Percentiles rank a stretch among this genome's conserved stretches.
Evolutionary conservation across 2,329 filamentous ascomycete genomes (phyloP).

Genomic region (Alternaria arbusti): DNA sequence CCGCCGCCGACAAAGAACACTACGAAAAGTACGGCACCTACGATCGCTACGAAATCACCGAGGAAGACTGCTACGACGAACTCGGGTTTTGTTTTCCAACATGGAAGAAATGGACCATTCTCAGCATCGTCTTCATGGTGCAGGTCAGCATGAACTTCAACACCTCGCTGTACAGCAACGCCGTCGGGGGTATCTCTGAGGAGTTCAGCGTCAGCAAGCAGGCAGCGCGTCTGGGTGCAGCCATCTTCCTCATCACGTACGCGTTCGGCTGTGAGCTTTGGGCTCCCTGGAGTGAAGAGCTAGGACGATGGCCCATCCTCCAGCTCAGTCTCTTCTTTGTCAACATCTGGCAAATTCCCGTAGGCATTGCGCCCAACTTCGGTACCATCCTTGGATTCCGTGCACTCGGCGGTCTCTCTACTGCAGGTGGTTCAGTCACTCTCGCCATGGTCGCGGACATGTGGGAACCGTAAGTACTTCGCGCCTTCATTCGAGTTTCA

Average conservation of each 20-base stretch:
- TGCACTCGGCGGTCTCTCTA: constrained; percentile 52
- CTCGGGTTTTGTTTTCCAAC: constrained; percentile 57
- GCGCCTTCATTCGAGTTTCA: background rate
- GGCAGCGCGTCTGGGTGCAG: constrained; percentile 73
- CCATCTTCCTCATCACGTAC: constrained; percentile 79
- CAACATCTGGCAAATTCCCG: constrained; percentile 72
- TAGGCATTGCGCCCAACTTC: constrained; percentile 76
- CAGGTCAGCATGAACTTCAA: constrained; percentile 67
- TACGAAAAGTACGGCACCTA: constrained; percentile 47
- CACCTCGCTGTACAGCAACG: constrained; percentile 63
- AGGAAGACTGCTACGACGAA: constrained; percentile 58
- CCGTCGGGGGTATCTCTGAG: constrained; percentile 59
- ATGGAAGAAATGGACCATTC: constrained; percentile 62
- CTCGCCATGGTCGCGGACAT: constrained; percentile 70
- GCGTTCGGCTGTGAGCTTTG: constrained; percentile 87
- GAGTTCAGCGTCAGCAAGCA: constrained; percentile 73
- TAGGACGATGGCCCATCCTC: constrained; percentile 77
- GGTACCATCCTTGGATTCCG: constrained; percentile 70
- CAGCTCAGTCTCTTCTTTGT: constrained; percentile 76
- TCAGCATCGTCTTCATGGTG: constrained; percentile 60
- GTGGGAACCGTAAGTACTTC: constrained; percentile 48
- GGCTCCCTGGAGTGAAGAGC: constrained; percentile 86
- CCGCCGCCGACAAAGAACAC: constrained; percentile 34
- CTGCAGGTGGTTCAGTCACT: constrained; percentile 69
- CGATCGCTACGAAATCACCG: constrained; percentile 57